Evolutionary conservation across 169 alveolate genomes (phyloP), one percentile per base, ranked within the genome.

Genomic region (Eimeria acervulina): DNA sequence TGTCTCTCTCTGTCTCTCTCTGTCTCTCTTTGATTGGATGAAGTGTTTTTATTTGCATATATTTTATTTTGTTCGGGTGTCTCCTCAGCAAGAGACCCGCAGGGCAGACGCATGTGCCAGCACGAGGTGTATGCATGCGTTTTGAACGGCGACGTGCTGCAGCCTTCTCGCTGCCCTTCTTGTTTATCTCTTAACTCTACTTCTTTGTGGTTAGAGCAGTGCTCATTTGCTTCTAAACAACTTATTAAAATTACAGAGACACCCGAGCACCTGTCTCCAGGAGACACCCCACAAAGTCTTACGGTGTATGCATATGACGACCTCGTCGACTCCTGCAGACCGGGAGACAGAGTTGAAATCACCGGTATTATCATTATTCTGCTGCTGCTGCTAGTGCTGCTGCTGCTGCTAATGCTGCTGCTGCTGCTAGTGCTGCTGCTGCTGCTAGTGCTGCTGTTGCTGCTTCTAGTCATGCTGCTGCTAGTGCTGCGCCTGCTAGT

Each of bases 341-440:
- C 99, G 28, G 99, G 99, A 40, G 99, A 99, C 97, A 98, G 99
- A 92, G 99, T 99, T n/a, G 99, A 98, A 95, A 97, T 99, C 90
- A 98, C 99, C 19, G 99, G 99, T 97, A 19, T 96, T 96, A 10
- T 33, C 1, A 38, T 7, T n/a, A 36, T 72, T 19, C 44, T 72
- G 83, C 83, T 72, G 47, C 83, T 72, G 15, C 47, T 72, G 83
- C 83, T 72, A 17, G 44, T 72, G 83, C 83, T 19, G 83, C 83
- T 72, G 83, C 83, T 72, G 83, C 44, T 72, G 78, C 78, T 66
- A 33, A 26, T 72, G 83, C 83, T 72, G 83, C 83, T 72, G 83
- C 83, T 72, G 83, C 83, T 72, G 83, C 55, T 78, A 8, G 55
- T 47, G 55, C 55, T 47, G 55, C 55, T 47, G 55, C 55, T 47